phyloP scores from a whole-genome alignment of 192 early-diverging fungal genomes.

The Entophlyctis luteolus region DNA sequence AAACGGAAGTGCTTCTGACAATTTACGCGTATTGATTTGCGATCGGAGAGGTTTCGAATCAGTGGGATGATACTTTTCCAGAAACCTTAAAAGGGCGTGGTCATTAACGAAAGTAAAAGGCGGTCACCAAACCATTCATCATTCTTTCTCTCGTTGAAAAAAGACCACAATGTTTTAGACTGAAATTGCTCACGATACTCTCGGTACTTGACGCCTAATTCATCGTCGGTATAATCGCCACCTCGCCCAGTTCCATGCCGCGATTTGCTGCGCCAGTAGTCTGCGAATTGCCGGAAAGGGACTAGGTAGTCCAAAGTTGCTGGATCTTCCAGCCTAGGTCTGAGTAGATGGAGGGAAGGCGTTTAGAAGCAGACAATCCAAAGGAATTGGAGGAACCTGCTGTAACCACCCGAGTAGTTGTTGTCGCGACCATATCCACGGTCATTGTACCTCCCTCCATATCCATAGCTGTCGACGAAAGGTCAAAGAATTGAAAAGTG shows the following conservation, averaged over 20 bases:
- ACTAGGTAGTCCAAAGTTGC: constrained; percentile 71
- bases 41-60: constrained; percentile 50
- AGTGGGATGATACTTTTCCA: constrained; percentile 87
- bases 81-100: constrained; percentile 50
- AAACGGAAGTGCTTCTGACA: constrained; percentile 39
- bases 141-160: constrained; percentile 72
- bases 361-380: too few relatives aligned
- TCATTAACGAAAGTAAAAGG: not conserved
- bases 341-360: too few relatives aligned
- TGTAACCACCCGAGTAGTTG: too few relatives aligned
- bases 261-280: constrained; percentile 13
- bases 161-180: constrained; percentile 62
- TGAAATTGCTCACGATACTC: constrained; percentile 80
- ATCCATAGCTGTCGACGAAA: too few relatives aligned
- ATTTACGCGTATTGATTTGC: constrained; percentile 54
- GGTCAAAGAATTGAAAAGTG: too few relatives aligned
- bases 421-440: too few relatives aligned
- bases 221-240: constrained; percentile 67
- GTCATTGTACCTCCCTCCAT: too few relatives aligned
- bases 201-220: constrained; percentile 71
- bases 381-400: too few relatives aligned
- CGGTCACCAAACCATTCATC: constrained; percentile 67
- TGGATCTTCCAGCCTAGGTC: constrained; percentile 55
- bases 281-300: constrained; percentile 35
- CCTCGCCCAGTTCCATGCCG: constrained; percentile 33